Percentiles rank a stretch among this genome's conserved stretches.
phyloP scores from a whole-genome alignment of 768 basidiomycete species.

The Lactifluus echinatus region DNA sequence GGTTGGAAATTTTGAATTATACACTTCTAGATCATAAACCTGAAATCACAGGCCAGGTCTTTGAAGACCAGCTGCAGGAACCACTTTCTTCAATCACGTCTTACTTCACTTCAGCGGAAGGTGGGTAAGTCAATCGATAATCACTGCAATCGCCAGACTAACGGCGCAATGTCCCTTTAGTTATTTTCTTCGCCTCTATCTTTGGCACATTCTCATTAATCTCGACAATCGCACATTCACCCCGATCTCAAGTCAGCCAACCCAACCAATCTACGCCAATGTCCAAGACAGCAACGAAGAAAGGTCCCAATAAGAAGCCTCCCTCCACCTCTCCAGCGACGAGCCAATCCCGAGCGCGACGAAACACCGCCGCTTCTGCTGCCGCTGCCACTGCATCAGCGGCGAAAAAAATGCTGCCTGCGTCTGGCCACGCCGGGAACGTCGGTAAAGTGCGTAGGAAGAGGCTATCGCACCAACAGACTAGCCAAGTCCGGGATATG shows the following conservation, averaged over 20 bases:
- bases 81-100: no score
- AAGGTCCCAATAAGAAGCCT: neutral
- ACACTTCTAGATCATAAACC: no score
- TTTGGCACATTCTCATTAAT: no score
- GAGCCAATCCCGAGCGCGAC: neutral
- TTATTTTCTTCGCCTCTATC: no score
- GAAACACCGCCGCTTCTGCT: neutral
- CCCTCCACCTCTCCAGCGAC: neutral
- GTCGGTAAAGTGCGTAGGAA: neutral
- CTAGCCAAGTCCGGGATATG: conserved; percentile 1
- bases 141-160: no score
- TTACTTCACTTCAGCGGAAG: no score
- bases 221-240: no score
- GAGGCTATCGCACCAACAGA: conserved; percentile 3
- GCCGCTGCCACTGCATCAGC: neutral
- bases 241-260: neutral
- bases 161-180: no score
- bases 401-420: neutral
- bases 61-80: no score
- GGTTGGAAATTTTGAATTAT: no score
- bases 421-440: neutral
- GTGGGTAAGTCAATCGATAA: no score
- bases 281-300: neutral
- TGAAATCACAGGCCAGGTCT: no score
- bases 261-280: neutral